Conservation (phyloP, 345 rosid genomes). For the Arabis hirsuta region DNA sequence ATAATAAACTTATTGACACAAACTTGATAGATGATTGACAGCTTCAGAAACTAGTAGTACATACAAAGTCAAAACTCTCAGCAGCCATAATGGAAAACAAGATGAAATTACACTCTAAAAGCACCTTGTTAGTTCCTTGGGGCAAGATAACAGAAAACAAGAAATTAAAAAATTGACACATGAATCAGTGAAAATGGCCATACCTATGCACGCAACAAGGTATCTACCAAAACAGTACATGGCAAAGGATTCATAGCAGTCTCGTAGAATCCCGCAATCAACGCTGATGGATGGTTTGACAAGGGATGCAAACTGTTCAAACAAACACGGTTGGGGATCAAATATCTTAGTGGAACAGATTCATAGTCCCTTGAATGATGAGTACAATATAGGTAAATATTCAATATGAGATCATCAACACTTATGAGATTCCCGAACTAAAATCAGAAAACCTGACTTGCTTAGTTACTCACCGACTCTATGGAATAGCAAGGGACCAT, state of each 20-base stretch:
- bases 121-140: conserved; percentile 4
- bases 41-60: background rate
- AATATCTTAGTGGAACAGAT: background rate
- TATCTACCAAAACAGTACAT: conserved; percentile 99
- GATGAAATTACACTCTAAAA: background rate
- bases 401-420: background rate
- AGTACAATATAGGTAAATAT: background rate
- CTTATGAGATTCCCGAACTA: too few species aligned
- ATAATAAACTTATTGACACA: background rate
- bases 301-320: conserved; percentile 80
- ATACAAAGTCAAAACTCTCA: background rate
- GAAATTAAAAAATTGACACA: background rate
- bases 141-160: background rate
- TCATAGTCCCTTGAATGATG: background rate
- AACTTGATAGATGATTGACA: background rate
- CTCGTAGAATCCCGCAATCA: conserved; percentile 88
- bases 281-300: conserved; percentile 89
- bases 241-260: conserved; percentile 98
- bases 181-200: conserved; percentile 36
- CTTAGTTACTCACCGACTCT: conserved; percentile 72
- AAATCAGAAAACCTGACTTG: background rate
- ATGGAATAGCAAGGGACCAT: conserved; percentile 98
- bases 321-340: conserved; percentile 10
- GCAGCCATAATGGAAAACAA: background rate
- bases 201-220: conserved; percentile 98